These are phyloP conservation scores for Penicillium sp. DNA, from an alignment of 2,329 filamentous ascomycete genomes.

Conservation along the genomic window DNA sequence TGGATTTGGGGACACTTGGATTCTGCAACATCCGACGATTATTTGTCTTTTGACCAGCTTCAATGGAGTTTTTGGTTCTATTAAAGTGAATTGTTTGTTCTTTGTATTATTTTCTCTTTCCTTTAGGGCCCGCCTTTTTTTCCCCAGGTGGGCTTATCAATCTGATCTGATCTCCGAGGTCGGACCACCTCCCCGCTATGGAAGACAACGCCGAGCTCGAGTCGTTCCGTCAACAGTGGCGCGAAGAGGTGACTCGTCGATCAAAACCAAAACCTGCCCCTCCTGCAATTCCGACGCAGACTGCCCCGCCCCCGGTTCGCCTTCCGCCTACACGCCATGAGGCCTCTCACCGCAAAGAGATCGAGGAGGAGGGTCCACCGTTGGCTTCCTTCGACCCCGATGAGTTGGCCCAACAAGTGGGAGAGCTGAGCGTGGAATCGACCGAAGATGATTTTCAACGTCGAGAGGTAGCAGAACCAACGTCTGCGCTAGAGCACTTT, in stretches of 20 bases:
- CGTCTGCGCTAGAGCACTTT: conserved; percentile 85
- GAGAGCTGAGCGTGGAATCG: conserved; percentile 35
- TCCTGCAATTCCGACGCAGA: conserved; percentile 10
- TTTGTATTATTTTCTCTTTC: neutral
- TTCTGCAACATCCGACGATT: conserved; percentile 4
- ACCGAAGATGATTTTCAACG: conserved; percentile 41
- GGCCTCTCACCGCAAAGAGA: conserved; percentile 39
- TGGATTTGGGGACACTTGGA: neutral
- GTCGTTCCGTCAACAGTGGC: conserved; percentile 82
- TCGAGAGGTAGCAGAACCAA: conserved; percentile 51
- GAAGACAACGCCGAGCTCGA: conserved; percentile 69
- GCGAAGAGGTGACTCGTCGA: conserved; percentile 68
- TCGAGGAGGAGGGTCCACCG: conserved; percentile 35
- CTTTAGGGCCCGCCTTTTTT: neutral
- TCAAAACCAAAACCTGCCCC: conserved; percentile 30
- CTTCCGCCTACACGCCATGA: conserved; percentile 44
- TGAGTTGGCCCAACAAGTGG: conserved; percentile 38
- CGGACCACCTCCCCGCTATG: conserved; percentile 33
- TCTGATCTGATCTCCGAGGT: conserved; percentile 28
- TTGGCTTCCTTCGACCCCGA: conserved; percentile 25
- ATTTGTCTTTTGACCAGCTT: neutral
- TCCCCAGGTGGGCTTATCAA: conserved; percentile 27
- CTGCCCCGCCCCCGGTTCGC: conserved; percentile 27
- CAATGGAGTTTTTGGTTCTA: conserved; percentile 8
- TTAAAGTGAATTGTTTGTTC: neutral